These are phyloP conservation scores for Xylariaceae sp. DNA, from an alignment of 2,329 filamentous ascomycete species.

Conservation along the genomic window DNA sequence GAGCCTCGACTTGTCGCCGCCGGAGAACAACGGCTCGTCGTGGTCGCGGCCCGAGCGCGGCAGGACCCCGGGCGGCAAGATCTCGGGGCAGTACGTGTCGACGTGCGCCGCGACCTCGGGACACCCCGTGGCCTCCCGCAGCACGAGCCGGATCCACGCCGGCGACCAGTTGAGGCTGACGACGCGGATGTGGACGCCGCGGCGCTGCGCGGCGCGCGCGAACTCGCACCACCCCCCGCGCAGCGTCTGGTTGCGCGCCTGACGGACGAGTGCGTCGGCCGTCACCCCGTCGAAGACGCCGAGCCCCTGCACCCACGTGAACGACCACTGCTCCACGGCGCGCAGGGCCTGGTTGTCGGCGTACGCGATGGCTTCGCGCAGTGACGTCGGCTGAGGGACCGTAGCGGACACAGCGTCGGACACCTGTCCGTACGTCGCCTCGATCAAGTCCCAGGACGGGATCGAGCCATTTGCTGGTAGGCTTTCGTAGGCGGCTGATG, in stretches of 20 bases:
- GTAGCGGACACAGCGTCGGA: slow-evolving; percentile 6
- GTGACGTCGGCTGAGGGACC: slow-evolving; percentile 4
- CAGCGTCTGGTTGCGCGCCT: slow-evolving; percentile 14
- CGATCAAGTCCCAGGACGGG: slow-evolving; percentile 14
- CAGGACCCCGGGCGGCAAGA: slow-evolving; percentile 8
- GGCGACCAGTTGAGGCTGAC: slow-evolving; percentile 16
- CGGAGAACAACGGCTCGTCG: slow-evolving; percentile 9
- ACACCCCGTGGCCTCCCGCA: slow-evolving; percentile 7
- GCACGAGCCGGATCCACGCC: slow-evolving; percentile 14
- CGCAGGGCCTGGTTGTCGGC: slow-evolving; percentile 9
- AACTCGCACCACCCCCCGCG: slow-evolving; percentile 15
- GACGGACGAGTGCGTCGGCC: slow-evolving; percentile 2
- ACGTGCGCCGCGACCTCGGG: slow-evolving; percentile 6
- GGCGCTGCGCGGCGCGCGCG: slow-evolving; percentile 5
- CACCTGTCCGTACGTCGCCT: slow-evolving; percentile 7
- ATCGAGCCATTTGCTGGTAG: neutral
- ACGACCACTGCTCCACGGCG: slow-evolving; percentile 12
- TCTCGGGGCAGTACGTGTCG: slow-evolving; percentile 12
- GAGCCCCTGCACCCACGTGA: slow-evolving; percentile 12
- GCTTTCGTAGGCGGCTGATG: slow-evolving; percentile 14
- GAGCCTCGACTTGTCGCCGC: slow-evolving; percentile 10
- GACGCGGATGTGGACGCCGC: slow-evolving; percentile 6
- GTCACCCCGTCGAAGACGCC: slow-evolving; percentile 12
- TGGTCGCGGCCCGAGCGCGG: slow-evolving; percentile 5
- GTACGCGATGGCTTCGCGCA: slow-evolving; percentile 6